These are phyloP conservation scores for Eucalyptus polyanthemos DNA, from an alignment of 345 rosid species.

Conservation along the genomic window DNA sequence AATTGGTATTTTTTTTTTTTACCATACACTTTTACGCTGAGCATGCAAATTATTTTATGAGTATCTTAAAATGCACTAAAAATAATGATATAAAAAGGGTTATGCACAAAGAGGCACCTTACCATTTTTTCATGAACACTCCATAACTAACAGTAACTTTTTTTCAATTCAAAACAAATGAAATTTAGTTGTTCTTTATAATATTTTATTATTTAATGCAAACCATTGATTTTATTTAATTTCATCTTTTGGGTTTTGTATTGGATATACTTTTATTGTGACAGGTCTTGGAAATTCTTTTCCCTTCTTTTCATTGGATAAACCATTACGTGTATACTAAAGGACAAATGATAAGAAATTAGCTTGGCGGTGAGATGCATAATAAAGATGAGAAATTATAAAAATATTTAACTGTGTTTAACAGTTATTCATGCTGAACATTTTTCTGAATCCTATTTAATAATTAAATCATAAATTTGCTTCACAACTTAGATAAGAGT, in stretches of 20 bases:
- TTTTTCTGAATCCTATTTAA: too few relatives aligned
- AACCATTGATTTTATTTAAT: not conserved
- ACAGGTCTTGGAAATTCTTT: not conserved
- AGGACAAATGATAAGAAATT: not conserved
- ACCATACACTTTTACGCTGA: fast-evolving
- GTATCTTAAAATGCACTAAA: not conserved
- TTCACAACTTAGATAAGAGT: not conserved
- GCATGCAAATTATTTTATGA: not conserved
- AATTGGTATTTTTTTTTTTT: not conserved
- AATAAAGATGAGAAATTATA: not conserved
- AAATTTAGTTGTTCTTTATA: not conserved
- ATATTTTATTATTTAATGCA: not conserved
- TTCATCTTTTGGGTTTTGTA: fast-evolving
- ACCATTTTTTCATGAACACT: not conserved
- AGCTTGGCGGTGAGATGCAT: not conserved
- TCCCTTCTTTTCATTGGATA: not conserved
- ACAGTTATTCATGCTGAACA: not conserved
- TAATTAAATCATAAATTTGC: fast-evolving
- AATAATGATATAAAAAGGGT: not conserved
- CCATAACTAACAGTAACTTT: not conserved
- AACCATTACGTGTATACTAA: fast-evolving
- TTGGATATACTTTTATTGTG: not conserved
- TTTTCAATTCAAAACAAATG: not conserved
- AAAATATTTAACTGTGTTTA: not conserved
- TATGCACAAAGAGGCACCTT: not conserved